A percentile compares a stretch with the other conserved stretches of the same genome.
These are phyloP conservation scores for Globisporangium paddicum DNA, from an alignment of 352 stramenopile species.

Conservation along the genomic window DNA sequence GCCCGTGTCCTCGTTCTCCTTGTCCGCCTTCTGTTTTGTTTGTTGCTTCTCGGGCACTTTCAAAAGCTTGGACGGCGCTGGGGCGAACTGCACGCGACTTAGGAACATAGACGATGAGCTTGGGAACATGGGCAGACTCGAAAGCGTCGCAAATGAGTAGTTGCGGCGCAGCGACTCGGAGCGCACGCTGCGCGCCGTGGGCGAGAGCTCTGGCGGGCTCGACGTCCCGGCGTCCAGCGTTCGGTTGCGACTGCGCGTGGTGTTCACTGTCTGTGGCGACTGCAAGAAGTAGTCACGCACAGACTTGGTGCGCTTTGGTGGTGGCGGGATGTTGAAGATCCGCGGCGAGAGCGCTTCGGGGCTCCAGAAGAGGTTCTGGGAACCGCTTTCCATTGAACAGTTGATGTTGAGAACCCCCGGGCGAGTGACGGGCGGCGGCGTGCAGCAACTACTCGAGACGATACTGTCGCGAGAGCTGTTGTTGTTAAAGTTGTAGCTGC, in stretches of 20 bases:
- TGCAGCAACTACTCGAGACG: conserved; percentile 5
- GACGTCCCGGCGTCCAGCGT: not conserved
- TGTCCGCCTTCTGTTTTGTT: not conserved
- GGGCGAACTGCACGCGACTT: conserved; percentile 6
- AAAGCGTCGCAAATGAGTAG: conserved; percentile 6
- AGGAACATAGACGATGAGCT: conserved; percentile 15
- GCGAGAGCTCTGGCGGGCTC: conserved; percentile 1
- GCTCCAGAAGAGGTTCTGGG: conserved; percentile 9
- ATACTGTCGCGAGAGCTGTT: not conserved
- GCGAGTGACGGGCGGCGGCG: not conserved
- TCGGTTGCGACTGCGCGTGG: not conserved
- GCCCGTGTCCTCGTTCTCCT: not conserved
- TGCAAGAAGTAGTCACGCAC: conserved; percentile 11
- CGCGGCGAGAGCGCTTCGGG: conserved; percentile 10
- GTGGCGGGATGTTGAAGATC: not conserved
- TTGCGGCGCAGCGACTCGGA: conserved; percentile 8
- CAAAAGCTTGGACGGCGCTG: conserved; percentile 4
- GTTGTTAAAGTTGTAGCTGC: not conserved
- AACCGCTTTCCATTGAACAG: not conserved
- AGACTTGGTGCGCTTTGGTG: conserved; percentile 10
- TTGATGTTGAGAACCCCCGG: not conserved
- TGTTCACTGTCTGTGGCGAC: not conserved
- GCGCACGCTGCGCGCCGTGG: conserved; percentile 1
- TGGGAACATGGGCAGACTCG: conserved; percentile 7
- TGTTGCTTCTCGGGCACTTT: not conserved